Evolutionary conservation across 139 green algal genomes (phyloP).

Genomic region (Chlamydomonas sp.): DNA sequence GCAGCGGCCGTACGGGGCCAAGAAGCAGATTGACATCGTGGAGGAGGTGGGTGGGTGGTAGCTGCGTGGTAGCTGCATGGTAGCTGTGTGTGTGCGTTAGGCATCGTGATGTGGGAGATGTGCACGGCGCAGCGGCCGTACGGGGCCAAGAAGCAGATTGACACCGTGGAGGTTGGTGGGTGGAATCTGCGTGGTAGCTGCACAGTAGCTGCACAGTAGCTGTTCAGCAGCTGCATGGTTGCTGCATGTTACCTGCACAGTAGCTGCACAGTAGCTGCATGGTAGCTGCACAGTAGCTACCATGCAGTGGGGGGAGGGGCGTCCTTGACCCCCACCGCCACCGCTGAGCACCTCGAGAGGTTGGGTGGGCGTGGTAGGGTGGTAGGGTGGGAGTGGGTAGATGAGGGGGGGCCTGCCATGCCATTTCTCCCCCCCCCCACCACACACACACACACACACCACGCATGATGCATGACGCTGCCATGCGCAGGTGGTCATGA

Average conservation of each 20-base stretch:
- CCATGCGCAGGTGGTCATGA: slow-evolving; percentile 53
- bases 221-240: too few relatives aligned
- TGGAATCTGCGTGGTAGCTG: not conserved
- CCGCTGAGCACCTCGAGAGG: too few relatives aligned
- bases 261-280: too few relatives aligned
- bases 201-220: not conserved
- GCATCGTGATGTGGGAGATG: slow-evolving; percentile 45
- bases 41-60: slow-evolving; percentile 25
- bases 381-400: too few relatives aligned
- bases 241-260: too few relatives aligned
- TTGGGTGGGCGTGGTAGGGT: too few relatives aligned
- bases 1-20: slow-evolving; percentile 32
- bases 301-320: too few relatives aligned
- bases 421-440: too few relatives aligned
- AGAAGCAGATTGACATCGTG: slow-evolving; percentile 49
- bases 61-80: not conserved
- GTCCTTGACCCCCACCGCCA: too few relatives aligned
- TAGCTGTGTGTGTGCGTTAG: slow-evolving; percentile 50
- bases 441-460: not conserved
- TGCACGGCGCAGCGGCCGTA: slow-evolving; percentile 22
- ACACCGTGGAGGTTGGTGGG: slow-evolving; percentile 30
- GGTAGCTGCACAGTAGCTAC: too few relatives aligned
- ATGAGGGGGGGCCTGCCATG: not conserved
- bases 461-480: not conserved
- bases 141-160: slow-evolving; percentile 52